Evolutionary conservation across 1,284 basidiomycete genomes (phyloP).

Genomic region (Entoloma clypeatum): DNA sequence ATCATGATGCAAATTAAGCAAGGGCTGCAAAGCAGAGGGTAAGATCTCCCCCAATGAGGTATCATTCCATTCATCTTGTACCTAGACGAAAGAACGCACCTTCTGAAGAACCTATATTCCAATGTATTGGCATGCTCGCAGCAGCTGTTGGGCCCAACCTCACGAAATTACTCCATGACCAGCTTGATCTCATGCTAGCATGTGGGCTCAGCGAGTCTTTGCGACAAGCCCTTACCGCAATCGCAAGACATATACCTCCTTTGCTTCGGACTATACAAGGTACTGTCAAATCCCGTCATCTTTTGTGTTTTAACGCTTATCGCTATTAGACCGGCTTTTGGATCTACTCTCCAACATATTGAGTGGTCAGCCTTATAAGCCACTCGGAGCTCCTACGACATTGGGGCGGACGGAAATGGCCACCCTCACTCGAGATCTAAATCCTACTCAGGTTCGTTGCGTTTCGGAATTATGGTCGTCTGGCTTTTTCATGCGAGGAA

Average conservation of each 20-base stretch:
- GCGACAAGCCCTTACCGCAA: constrained; percentile 80
- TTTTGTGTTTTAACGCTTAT: constrained; percentile 1
- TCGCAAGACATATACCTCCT: constrained; percentile 88
- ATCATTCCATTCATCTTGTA: constrained; percentile 4
- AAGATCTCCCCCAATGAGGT: constrained; percentile 22
- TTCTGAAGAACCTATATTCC: constrained; percentile 94
- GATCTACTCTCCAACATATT: constrained; percentile 80
- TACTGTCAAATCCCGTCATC: constrained; percentile 22
- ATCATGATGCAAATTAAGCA: constrained; percentile 91
- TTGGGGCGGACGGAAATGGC: constrained; percentile 51
- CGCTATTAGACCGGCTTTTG: constrained; percentile 82
- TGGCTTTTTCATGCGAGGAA: constrained; percentile 2
- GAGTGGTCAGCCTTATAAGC: constrained; percentile 80
- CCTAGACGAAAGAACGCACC: constrained; percentile 88
- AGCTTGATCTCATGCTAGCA: constrained; percentile 95
- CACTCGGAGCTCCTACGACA: constrained; percentile 78
- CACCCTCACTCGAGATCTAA: constrained; percentile 54
- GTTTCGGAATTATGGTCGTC: neutral
- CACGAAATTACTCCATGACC: constrained; percentile 93
- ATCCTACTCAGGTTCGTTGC: constrained; percentile 47
- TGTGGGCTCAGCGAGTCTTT: constrained; percentile 92
- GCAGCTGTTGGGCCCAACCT: constrained; percentile 94
- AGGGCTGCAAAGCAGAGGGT: constrained; percentile 85
- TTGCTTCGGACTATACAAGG: constrained; percentile 92
- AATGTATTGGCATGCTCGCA: constrained; percentile 96